phyloP scores from a whole-genome alignment of 306 rosid species.

The Castanea mollissima region DNA sequence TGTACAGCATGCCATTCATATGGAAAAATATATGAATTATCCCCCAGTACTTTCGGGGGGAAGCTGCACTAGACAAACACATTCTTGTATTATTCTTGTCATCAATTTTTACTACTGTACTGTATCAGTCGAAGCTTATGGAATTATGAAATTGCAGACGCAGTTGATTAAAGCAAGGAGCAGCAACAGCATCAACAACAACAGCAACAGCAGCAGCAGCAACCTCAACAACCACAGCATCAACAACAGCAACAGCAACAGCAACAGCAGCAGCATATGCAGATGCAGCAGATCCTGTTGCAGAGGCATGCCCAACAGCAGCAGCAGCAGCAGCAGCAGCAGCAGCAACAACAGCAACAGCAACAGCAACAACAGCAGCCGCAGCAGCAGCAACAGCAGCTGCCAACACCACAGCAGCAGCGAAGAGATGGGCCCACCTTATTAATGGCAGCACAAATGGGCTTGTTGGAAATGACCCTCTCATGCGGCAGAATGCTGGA shows the following conservation, averaged over 20 bases:
- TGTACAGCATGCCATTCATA: no score
- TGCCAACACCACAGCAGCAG: conserved; percentile 39
- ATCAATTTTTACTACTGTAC: not conserved
- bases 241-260: conserved; percentile 53
- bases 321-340: conserved; percentile 46
- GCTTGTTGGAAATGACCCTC: conserved; percentile 72
- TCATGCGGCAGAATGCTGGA: conserved; percentile 70
- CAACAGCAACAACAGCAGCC: conserved; percentile 52
- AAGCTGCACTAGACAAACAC: not conserved
- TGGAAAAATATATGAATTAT: not conserved
- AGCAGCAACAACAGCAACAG: conserved; percentile 60
- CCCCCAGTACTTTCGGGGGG: not conserved
- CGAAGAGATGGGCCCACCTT: conserved; percentile 82
- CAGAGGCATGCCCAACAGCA: conserved; percentile 83
- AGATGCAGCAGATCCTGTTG: conserved; percentile 65
- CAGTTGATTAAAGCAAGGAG: conserved; percentile 87
- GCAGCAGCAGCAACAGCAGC: conserved; percentile 50
- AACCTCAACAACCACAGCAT: conserved; percentile 40
- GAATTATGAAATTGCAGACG: conserved; percentile 52
- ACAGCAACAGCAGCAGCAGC: conserved; percentile 51
- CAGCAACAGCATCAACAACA: conserved; percentile 78
- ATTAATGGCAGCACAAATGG: conserved; percentile 84
- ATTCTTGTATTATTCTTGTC: not conserved
- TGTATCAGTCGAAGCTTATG: conserved; percentile 28
- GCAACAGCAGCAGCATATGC: conserved; percentile 75